Base-by-base conservation (phyloP, 495 filamentous ascomycete species). In the Echria macrotheca region DNA sequence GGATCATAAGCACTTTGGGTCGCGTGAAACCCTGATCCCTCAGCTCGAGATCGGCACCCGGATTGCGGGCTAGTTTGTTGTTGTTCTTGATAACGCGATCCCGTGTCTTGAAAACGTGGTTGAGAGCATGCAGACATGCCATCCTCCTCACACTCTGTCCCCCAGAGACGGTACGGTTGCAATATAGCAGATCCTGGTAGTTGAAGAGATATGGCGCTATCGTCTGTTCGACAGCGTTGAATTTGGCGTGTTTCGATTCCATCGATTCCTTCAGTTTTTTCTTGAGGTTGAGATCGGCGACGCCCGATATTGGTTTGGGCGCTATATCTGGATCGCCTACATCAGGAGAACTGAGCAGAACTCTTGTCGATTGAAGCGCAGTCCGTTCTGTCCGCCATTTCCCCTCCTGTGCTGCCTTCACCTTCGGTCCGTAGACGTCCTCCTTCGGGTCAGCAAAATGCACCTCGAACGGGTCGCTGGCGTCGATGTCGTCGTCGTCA, bases 21-120 rank as follows among this genome's bases (percentile, higher is more conserved):
- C 93, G 77, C 0, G 93, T 96, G 64, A 96, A 98, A 3, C 94
- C 93, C 67, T 97, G 93, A 63, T 97, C 94, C 36, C 90, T 81
- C 22, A 89, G 71, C 44, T 97, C 93, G 18, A 88, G 70, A 23
- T 85, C 81, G 17, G 65, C 61, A 37, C 79, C 77, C n/a, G 66
- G 59, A 19, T 76, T 62, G 32, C 78, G 75, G 47, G 76, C 75
- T 9, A 94, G 70, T 44, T 82, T 85, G 17, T 83, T 79, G 57
- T 89, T 95, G 67, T 96, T 95, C 65, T 94, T 97, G 47, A 96
- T 78, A 0, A 98, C 85, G 23, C 80, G 81, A 56, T 96, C 91
- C 44, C 93, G 85, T 11, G 91, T 96, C 65, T 95, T 96, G 65
- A 94, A 82, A 21, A 96, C 70, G 61, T 96, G 93, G 64, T 96